Base-by-base conservation (phyloP, 1,284 basidiomycete genomes). In the Tremellales sp. region DNA sequence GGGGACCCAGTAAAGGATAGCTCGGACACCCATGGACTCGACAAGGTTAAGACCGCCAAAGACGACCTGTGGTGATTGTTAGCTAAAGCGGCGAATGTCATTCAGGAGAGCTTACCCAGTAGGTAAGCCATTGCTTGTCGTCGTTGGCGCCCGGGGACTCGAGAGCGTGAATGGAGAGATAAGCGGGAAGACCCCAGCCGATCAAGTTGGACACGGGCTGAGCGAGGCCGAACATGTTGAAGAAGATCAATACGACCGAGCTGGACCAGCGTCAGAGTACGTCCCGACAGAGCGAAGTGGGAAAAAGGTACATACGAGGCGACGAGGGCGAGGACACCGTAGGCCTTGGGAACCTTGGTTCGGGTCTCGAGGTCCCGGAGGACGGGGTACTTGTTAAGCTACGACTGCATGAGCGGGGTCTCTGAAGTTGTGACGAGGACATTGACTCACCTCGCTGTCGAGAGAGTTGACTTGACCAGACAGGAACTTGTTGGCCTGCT, bases 331-430 rank as follows among this genome's bases (percentile, higher is more conserved):
- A 97, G 76, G 64, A 88, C 89, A 57, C 85, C 81, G 76, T 94
- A 93, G 17, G 89, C 82, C 82, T 97, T 97, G 64, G 94, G 93
- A 40, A 97, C 78, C 67, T 89, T 86, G 5, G 90, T 93, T 74
- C 85, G 86, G 73, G 86, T 81, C 80, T 98, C 93, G 62, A 97
- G 73, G 66, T 82, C 80, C 77, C 81, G 83, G 66, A 93, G 79
- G 52, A 85, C 79, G 29, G 91, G 87, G 78, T 93, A 97, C 81
- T 90, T 93, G 70, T 85, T 82, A 66, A 98, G 86, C 92, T 80
- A 68, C 21, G 40, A 29, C 22, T 25, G 21, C 15, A 31, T 41
- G 19, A 27, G 29, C 17, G 12, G 27, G 24, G 19, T 39, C 15
- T 48, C 12, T 37, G 12, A 23, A 22, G 25, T 45, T 17, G 19